phyloP scores from a whole-genome alignment of 495 filamentous ascomycete genomes.

The Diplogelasinospora grovesii region DNA sequence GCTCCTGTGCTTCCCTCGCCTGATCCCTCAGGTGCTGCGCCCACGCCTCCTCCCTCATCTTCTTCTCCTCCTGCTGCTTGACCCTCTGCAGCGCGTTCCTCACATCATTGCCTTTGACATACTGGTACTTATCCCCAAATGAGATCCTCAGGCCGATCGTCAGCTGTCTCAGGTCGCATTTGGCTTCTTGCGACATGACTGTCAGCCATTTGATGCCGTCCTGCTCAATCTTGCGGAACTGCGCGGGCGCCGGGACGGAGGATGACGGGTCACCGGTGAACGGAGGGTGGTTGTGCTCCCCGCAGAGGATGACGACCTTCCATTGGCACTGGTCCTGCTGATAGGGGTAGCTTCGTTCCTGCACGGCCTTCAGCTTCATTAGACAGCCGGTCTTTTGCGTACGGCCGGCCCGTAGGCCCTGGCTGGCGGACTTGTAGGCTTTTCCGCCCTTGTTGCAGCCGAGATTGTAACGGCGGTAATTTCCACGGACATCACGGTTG shows the following conservation, averaged over 20 bases:
- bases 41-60: conserved; percentile 16
- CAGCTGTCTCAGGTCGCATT: conserved; percentile 26
- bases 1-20: no score
- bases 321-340: conserved; percentile 35
- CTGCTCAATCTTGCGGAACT: conserved; percentile 31
- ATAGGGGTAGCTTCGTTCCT: conserved; percentile 28
- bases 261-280: conserved; percentile 27
- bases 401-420: conserved; percentile 21
- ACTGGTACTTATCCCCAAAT: conserved; percentile 34
- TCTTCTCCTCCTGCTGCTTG: conserved; percentile 28
- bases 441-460: conserved; percentile 32
- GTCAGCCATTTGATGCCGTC: conserved; percentile 29
- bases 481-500: conserved; percentile 25
- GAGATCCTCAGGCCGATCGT: conserved; percentile 29
- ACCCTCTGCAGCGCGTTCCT: conserved; percentile 30
- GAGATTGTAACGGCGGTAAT: conserved; percentile 31
- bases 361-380: conserved; percentile 29
- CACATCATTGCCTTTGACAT: conserved; percentile 29
- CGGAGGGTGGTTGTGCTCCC: conserved; percentile 31
- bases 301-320: conserved; percentile 28
- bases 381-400: conserved; percentile 31
- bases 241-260: conserved; percentile 23
- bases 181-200: conserved; percentile 32
- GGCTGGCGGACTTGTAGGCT: conserved; percentile 25
- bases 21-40: conserved; percentile 17